Evolutionary conservation across 2,329 filamentous ascomycete genomes (phyloP).

Genomic region (Trichophyton benhamiae): DNA sequence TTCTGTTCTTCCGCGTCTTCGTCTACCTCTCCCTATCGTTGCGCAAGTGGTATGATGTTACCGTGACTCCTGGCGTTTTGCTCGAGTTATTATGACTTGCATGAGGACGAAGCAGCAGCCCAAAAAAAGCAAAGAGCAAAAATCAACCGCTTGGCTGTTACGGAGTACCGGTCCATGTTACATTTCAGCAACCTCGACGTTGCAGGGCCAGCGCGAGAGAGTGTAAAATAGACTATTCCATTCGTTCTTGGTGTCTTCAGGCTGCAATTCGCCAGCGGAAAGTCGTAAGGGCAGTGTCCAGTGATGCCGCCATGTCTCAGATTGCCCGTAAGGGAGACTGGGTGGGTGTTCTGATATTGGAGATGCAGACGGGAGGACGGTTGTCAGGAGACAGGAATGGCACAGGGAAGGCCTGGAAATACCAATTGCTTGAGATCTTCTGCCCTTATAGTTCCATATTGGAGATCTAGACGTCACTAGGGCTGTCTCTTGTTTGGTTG

Average conservation of each 20-base stretch:
- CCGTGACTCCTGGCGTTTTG: not conserved
- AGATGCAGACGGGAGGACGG: no score
- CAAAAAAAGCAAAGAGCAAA: no score
- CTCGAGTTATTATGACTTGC: not conserved
- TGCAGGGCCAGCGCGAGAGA: not conserved
- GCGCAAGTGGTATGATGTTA: not conserved
- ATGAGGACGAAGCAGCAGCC: not conserved
- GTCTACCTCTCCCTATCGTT: not conserved
- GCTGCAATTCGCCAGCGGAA: not conserved
- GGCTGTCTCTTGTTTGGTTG: not conserved
- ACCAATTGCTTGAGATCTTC: not conserved
- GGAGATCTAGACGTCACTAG: not conserved
- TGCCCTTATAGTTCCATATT: not conserved
- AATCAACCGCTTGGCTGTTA: not conserved
- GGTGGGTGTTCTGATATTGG: not conserved
- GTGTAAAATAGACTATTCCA: not conserved
- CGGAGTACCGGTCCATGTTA: not conserved
- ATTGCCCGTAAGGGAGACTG: not conserved
- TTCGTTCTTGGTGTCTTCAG: not conserved
- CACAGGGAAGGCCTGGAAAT: not conserved
- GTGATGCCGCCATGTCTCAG: not conserved
- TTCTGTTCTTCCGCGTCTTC: not conserved
- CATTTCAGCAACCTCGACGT: not conserved
- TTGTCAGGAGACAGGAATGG: not conserved
- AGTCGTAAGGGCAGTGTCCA: not conserved